These are phyloP conservation scores for Metschnikowia kunwiensis DNA, from an alignment of 805 yeast species.

Conservation along the genomic window DNA sequence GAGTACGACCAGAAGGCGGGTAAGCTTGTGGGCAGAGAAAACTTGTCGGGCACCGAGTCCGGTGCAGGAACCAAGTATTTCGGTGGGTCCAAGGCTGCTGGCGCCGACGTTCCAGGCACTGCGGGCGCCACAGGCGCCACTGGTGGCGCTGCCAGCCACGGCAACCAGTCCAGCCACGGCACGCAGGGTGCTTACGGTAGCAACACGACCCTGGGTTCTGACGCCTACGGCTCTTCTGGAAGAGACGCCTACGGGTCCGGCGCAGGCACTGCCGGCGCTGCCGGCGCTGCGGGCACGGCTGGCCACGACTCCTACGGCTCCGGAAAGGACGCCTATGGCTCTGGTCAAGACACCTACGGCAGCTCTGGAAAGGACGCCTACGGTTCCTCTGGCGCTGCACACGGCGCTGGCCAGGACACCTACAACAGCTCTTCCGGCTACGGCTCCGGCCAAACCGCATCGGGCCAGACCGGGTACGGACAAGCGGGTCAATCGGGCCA, in stretches of 20 bases:
- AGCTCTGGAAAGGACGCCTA: conserved; percentile 17
- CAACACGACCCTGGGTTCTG: conserved; percentile 1
- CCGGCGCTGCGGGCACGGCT: conserved; percentile 12
- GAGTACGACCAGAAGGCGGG: conserved; percentile 27
- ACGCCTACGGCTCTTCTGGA: conserved; percentile 3
- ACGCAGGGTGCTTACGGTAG: neutral
- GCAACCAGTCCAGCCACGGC: neutral
- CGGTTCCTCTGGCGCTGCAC: conserved; percentile 15
- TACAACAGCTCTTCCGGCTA: conserved; percentile 11
- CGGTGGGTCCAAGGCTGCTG: conserved; percentile 11
- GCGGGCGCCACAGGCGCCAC: neutral
- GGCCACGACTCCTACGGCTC: conserved; percentile 7
- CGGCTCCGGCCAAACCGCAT: conserved; percentile 1
- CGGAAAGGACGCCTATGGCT: conserved; percentile 9
- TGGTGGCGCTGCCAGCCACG: conserved; percentile 3
- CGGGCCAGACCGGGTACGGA: neutral
- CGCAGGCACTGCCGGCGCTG: conserved; percentile 12
- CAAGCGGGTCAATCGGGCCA: conserved; percentile 4
- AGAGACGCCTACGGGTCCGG: neutral
- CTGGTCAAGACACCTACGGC: conserved; percentile 16
- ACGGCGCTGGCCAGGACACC: conserved; percentile 11
- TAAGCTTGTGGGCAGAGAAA: conserved; percentile 13
- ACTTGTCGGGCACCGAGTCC: conserved; percentile 20
- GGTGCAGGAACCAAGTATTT: conserved; percentile 31
- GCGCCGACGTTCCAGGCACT: neutral